phyloP scores from a whole-genome alignment of 768 basidiomycete genomes.

The Sporobolomyces roseus region DNA sequence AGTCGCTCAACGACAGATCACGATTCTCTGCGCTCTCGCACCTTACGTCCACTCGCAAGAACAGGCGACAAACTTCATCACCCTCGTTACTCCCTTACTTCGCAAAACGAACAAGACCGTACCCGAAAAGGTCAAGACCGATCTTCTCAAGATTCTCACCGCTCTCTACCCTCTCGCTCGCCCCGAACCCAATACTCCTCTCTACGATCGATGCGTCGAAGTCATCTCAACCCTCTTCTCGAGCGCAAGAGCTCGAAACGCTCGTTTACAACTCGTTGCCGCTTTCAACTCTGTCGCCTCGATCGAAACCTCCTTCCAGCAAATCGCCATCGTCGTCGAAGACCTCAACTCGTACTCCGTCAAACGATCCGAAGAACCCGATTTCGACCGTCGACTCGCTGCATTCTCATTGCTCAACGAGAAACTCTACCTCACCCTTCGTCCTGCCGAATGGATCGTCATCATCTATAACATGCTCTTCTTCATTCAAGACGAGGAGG shows the following conservation, averaged over 20 bases:
- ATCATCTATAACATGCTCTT: conserved; percentile 75
- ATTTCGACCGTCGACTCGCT: conserved; percentile 76
- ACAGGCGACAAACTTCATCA: conserved; percentile 69
- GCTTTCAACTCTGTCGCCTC: conserved; percentile 60
- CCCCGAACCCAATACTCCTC: conserved; percentile 39
- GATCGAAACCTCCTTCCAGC: conserved; percentile 54
- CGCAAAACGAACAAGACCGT: conserved; percentile 70
- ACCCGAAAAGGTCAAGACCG: conserved; percentile 78
- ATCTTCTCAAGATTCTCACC: conserved; percentile 68
- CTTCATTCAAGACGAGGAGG: conserved; percentile 83
- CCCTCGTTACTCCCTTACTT: conserved; percentile 72
- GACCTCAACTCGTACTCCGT: conserved; percentile 78
- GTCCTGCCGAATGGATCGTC: conserved; percentile 67
- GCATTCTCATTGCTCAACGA: conserved; percentile 78
- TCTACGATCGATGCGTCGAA: conserved; percentile 53
- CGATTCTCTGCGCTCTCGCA: conserved; percentile 73
- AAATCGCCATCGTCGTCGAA: conserved; percentile 59
- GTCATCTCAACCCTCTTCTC: conserved; percentile 75
- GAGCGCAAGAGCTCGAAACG: conserved; percentile 64
- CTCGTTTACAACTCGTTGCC: conserved; percentile 65
- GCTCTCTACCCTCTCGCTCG: conserved; percentile 59
- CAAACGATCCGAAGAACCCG: conserved; percentile 80
- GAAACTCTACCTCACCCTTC: conserved; percentile 53
- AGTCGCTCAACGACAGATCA: conserved; percentile 74
- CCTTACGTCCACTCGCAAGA: conserved; percentile 64